Conservation (phyloP, 129 eudicot genomes). For the Oenanthe sinensis region DNA sequence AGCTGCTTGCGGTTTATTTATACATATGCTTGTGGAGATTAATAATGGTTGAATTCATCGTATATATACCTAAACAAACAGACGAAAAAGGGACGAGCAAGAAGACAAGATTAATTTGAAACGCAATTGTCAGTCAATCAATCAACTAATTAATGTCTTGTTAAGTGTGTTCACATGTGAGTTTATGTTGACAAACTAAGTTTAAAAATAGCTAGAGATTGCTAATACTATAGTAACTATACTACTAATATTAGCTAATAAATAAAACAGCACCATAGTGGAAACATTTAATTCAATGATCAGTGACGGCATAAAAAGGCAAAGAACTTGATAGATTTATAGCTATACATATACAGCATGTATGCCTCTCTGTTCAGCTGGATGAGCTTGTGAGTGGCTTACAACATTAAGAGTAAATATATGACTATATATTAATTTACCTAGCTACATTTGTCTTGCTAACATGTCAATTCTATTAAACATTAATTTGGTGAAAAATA, state of each 20-base stretch:
- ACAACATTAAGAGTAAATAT: neutral
- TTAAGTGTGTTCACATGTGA: slow-evolving; percentile 7
- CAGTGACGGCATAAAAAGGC: neutral
- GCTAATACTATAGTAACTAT: neutral
- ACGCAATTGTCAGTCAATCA: slow-evolving; percentile 2
- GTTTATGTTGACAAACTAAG: slow-evolving; percentile 3
- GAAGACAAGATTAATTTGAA: neutral
- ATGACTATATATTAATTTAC: neutral
- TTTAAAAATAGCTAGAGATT: neutral
- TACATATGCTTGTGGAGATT: no score
- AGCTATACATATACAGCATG: neutral
- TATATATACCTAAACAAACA: neutral
- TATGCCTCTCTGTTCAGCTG: neutral
- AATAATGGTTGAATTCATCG: no score
- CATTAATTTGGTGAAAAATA: neutral
- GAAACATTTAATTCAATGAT: neutral
- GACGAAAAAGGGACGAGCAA: neutral
- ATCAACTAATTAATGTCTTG: neutral
- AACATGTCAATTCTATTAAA: neutral
- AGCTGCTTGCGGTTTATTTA: no score
- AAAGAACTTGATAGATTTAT: neutral
- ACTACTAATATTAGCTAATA: neutral
- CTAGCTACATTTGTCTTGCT: neutral
- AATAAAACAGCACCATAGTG: neutral
- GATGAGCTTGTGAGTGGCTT: slow-evolving; percentile 4